Evolutionary conservation across 805 yeast genomes (phyloP), one percentile per base, ranked within the genome.

Genomic region (Tetrapisispora taiwanensis): DNA sequence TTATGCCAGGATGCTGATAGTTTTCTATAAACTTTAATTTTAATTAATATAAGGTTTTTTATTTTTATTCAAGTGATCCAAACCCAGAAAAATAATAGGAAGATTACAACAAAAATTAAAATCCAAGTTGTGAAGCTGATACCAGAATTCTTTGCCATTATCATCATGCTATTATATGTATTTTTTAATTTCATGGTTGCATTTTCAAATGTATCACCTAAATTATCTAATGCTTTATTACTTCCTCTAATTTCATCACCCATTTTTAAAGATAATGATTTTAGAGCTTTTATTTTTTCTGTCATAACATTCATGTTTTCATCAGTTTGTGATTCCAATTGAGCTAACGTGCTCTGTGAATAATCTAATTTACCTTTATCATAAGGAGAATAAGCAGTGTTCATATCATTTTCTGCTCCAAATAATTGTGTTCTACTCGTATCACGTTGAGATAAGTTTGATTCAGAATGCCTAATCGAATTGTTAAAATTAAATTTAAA

Each of bases 41-140:
- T 35, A 24, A 7, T 7, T 28, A 30, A 10, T 28, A 14, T 6
- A 12, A 5, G 26, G 26, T 22, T 22, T 8, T 22, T 6, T n/a
- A 22, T 6, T 22, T 8, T 22, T 22, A 8, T 22, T 15, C 19
- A 41, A 15, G 39, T 34, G 22, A 68, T 55, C 75, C 76, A 71
- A 5, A 74, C 75, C 63, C 70, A 63, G 50, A 74, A 68, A 59
- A 76, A 76, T 51, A 77, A 63, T 31, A 79, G 48, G 37, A 71
- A 66, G 2, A 79, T 64, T 42, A 78, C 57, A 24, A 63, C 67
- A 49, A 74, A 71, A 40, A 76, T 70, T 1, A 61, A 43, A 2
- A 77, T 62, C 89, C 89, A 81, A 7, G 73, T 68, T 47, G 75
- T 73, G 69, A 82, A 68, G 46, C 82, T 69, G n/a, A 81, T 72